Evolutionary conservation across 2,329 filamentous ascomycete genomes (phyloP).

Genomic region (Lachnellula willkommii): DNA sequence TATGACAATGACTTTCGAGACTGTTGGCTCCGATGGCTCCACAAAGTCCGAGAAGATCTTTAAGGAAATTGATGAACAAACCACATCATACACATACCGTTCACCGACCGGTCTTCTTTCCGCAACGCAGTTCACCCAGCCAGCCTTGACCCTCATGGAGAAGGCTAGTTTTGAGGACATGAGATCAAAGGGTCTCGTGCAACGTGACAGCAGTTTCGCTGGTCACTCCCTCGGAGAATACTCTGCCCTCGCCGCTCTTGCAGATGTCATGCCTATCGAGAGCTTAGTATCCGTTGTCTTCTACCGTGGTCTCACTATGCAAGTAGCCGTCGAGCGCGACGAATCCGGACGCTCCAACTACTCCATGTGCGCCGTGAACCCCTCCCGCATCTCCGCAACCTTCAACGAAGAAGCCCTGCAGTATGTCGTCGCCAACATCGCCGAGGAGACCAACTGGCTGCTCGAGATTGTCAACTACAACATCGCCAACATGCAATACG

Average conservation of each 20-base stretch:
- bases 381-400: conserved; percentile 94
- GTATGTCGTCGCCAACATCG: conserved; percentile 93
- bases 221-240: conserved; percentile 98
- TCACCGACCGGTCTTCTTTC: conserved; percentile 93
- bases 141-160: conserved; percentile 96
- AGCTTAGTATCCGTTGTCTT: conserved; percentile 97
- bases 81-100: conserved; percentile 92
- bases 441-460: conserved; percentile 90
- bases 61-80: conserved; percentile 92
- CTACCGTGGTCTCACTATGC: conserved; percentile 98
- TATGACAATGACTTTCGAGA: conserved; percentile 99
- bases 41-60: conserved; percentile 99
- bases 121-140: conserved; percentile 97
- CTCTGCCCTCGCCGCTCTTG: conserved; percentile 89
- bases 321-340: conserved; percentile 96
- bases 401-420: conserved; percentile 97
- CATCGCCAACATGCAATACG: conserved; percentile 71
- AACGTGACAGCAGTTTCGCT: conserved; percentile 93
- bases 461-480: conserved; percentile 97
- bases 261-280: conserved; percentile 99
- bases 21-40: conserved; percentile 82
- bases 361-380: conserved; percentile 98
- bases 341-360: conserved; percentile 92
- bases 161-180: conserved; percentile 99
- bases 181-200: conserved; percentile 92